These are phyloP conservation scores for Metarhizium album DNA, from an alignment of 2,329 filamentous ascomycete species.

Conservation along the genomic window DNA sequence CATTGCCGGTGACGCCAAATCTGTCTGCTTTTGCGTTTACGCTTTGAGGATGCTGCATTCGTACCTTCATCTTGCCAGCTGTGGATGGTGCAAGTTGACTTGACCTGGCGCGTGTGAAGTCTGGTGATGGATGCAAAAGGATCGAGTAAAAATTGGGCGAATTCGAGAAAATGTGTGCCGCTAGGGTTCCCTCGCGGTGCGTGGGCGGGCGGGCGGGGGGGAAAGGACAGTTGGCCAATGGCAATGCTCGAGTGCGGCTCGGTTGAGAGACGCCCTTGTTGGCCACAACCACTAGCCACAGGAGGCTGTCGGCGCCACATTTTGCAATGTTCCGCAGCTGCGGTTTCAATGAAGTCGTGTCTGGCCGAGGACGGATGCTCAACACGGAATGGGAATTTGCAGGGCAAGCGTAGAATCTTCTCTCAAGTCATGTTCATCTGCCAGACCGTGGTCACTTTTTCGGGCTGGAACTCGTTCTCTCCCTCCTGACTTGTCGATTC, in stretches of 20 bases:
- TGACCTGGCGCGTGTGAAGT: conserved; percentile 29
- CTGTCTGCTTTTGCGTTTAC: background rate
- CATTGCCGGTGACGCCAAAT: background rate
- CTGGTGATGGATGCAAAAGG: conserved; percentile 18
- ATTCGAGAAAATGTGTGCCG: conserved; percentile 30
- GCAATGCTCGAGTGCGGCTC: conserved; percentile 4
- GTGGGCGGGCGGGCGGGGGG: too few species aligned
- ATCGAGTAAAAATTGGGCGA: conserved; percentile 23
- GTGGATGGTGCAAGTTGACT: conserved; percentile 34
- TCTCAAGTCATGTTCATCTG: too few species aligned
- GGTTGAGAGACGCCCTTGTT: background rate
- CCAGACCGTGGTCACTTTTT: too few species aligned
- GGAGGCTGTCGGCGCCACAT: conserved; percentile 3
- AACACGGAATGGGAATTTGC: too few species aligned
- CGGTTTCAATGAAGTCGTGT: too few species aligned
- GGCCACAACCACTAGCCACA: conserved; percentile 5
- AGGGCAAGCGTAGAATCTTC: too few species aligned
- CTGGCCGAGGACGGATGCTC: too few species aligned
- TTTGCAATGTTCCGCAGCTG: too few species aligned
- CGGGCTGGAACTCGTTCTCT: too few species aligned
- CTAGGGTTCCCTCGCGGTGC: conserved; percentile 26
- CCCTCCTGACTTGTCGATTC: too few species aligned
- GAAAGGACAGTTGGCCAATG: conserved; percentile 20
- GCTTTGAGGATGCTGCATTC: conserved; percentile 8
- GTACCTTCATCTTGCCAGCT: conserved; percentile 39